phyloP scores from a whole-genome alignment of 768 basidiomycete species.

The Amanita muscaria region DNA sequence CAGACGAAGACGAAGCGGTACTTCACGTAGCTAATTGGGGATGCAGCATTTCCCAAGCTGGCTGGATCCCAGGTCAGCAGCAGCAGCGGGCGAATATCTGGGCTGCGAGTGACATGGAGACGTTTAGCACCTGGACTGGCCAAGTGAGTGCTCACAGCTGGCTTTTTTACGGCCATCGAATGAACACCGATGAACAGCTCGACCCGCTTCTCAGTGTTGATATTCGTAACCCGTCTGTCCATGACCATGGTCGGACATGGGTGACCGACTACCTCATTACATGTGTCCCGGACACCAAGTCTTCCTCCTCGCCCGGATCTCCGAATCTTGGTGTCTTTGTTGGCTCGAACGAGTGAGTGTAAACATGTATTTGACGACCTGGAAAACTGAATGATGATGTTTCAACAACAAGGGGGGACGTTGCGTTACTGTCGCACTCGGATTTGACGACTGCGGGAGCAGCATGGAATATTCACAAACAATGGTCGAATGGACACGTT shows the following conservation, averaged over 20 bases:
- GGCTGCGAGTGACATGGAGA: conserved; percentile 94
- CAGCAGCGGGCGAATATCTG: conserved; percentile 41
- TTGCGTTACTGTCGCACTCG: conserved; percentile 42
- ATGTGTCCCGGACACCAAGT: conserved; percentile 30
- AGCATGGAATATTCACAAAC: conserved; percentile 41
- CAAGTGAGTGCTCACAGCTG: conserved; percentile 39
- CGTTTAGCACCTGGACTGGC: conserved; percentile 73
- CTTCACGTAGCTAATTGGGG: conserved; percentile 81
- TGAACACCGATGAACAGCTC: conserved; percentile 32
- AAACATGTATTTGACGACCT: background rate
- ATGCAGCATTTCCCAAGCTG: conserved; percentile 69
- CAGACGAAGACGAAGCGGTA: conserved; percentile 84
- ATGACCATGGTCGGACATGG: conserved; percentile 51
- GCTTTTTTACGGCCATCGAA: background rate
- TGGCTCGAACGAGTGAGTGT: conserved; percentile 61
- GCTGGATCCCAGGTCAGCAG: conserved; percentile 38
- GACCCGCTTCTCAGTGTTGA: conserved; percentile 49
- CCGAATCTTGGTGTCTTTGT: conserved; percentile 48
- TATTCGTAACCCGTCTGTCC: conserved; percentile 57
- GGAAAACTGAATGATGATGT: background rate
- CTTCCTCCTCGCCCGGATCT: conserved; percentile 3
- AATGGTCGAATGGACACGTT: conserved; percentile 47
- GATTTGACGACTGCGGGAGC: conserved; percentile 27
- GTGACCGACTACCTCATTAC: conserved; percentile 72
- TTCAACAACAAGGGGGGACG: conserved; percentile 38